Conservation (phyloP, 2,329 filamentous ascomycete species). For the Beauveria asiatica region DNA sequence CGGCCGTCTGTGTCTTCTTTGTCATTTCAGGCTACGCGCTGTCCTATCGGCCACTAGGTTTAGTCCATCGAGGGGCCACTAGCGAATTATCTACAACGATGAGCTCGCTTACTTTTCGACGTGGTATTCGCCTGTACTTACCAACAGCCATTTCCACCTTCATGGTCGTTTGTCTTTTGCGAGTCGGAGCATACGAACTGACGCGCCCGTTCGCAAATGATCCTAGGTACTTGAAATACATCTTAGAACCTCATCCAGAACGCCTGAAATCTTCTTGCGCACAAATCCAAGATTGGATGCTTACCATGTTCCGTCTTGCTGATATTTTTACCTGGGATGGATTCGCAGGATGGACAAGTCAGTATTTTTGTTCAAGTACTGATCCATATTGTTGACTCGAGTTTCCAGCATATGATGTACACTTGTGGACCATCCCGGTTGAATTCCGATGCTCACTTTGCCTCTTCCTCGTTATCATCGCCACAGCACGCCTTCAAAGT, state of each 20-base stretch:
- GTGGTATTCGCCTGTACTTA: constrained; percentile 42
- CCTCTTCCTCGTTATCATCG: constrained; percentile 45
- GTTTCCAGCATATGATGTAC: constrained; percentile 40
- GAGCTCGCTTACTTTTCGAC: constrained; percentile 42
- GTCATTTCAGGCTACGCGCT: constrained; percentile 46
- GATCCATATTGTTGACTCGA: constrained; percentile 7
- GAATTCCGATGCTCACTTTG: constrained; percentile 52
- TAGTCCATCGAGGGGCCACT: constrained; percentile 22
- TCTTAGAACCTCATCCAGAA: constrained; percentile 39
- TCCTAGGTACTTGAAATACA: constrained; percentile 35
- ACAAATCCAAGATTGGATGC: constrained; percentile 39
- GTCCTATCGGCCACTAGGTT: constrained; percentile 29
- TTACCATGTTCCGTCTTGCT: constrained; percentile 40
- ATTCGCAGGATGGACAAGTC: constrained; percentile 37
- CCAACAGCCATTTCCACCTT: constrained; percentile 43
- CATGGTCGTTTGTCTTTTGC: constrained; percentile 35
- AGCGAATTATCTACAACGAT: constrained; percentile 38
- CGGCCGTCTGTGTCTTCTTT: constrained; percentile 54
- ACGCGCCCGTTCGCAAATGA: constrained; percentile 39
- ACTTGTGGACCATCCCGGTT: constrained; percentile 55
- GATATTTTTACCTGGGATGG: constrained; percentile 43
- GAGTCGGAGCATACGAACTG: constrained; percentile 38
- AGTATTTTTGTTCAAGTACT: constrained; percentile 12
- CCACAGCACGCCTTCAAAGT: constrained; percentile 38
- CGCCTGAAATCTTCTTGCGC: constrained; percentile 27